Evolutionary conservation across 1,284 basidiomycete genomes (phyloP), one percentile per base, ranked within the genome.

Genomic region (Marasmius tenuissimus): DNA sequence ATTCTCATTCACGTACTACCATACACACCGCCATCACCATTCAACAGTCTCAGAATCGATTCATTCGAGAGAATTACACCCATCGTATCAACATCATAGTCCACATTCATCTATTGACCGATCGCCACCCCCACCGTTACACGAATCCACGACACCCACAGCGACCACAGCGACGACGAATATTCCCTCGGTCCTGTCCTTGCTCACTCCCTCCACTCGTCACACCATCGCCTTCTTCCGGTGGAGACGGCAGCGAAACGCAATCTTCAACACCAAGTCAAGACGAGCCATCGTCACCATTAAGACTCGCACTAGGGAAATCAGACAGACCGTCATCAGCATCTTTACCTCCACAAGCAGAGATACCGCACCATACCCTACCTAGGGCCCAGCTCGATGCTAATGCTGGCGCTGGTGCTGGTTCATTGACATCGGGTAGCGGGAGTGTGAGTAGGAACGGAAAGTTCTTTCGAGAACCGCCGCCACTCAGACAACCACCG

Each of bases 401-500:
- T n/a, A n/a, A n/a, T n/a, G n/a, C n/a, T 27, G n/a, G n/a, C n/a
- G 4, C 2, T 27, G 27, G 27, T 27, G n/a, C n/a, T n/a, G 27
- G 27, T n/a, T n/a, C 59, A 59, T 4, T 56, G 50, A 51, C 55
- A 50, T 18, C 50, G 33, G 14, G 40, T 59, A 10, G n/a, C 42
- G 61, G 42, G 47, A 52, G 20, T 22, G 33, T 18, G 57, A 58
- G 42, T 33, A 9, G 10, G 51, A 53, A 18, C 10, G 20, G 55
- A 54, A 11, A 42, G 48, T 48, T 50, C 27, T 42, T 51, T 48
- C 18, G 60, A 57, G 7, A 40, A 22, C 35, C 42, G 52, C 79
- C 80, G n/a, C 78, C 78, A 0, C 85, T 85, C 0, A 81, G 83
- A n/a, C 82, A 84, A n/a, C n/a, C n/a, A n/a, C n/a, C n/a, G n/a